Evolutionary conservation across 768 basidiomycete species (phyloP).

Genomic region (Naganishia kalamii): DNA sequence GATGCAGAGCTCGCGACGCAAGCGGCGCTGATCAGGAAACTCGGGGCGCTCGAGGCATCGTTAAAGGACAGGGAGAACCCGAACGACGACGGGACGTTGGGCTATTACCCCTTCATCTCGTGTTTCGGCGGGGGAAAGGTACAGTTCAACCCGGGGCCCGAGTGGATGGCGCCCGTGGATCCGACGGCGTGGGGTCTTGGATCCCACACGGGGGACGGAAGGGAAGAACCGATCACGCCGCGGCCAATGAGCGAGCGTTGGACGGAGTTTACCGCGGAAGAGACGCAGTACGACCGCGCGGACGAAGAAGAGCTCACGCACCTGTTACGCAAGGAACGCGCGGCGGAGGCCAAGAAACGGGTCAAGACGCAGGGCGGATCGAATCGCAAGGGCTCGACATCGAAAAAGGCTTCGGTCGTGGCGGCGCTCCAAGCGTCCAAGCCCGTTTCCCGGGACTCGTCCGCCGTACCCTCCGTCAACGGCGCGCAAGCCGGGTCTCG

Average conservation of each 20-base stretch:
- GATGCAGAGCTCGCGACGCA: conserved; percentile 60
- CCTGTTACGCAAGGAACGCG: conserved; percentile 31
- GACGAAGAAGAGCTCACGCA: conserved; percentile 60
- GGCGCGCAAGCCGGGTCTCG: background rate
- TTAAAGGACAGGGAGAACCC: conserved; percentile 56
- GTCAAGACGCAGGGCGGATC: background rate
- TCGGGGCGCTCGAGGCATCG: conserved; percentile 55
- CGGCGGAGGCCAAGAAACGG: conserved; percentile 21
- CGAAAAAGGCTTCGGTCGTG: conserved; percentile 2
- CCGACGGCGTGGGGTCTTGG: conserved; percentile 37
- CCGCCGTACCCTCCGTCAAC: background rate
- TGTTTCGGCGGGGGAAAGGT: conserved; percentile 85
- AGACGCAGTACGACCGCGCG: conserved; percentile 65
- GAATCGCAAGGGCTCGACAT: background rate
- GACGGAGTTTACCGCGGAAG: conserved; percentile 73
- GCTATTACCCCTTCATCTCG: conserved; percentile 92
- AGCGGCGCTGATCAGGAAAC: conserved; percentile 54
- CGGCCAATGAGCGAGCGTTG: conserved; percentile 79
- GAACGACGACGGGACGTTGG: conserved; percentile 88
- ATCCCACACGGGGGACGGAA: background rate
- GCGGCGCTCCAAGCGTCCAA: background rate
- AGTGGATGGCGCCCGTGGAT: conserved; percentile 49
- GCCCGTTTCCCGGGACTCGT: conserved; percentile 1
- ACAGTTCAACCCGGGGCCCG: conserved; percentile 77
- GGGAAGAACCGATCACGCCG: conserved; percentile 35